Conservation (phyloP, 1,284 basidiomycete genomes). For the Bondarzewia mesenterica region DNA sequence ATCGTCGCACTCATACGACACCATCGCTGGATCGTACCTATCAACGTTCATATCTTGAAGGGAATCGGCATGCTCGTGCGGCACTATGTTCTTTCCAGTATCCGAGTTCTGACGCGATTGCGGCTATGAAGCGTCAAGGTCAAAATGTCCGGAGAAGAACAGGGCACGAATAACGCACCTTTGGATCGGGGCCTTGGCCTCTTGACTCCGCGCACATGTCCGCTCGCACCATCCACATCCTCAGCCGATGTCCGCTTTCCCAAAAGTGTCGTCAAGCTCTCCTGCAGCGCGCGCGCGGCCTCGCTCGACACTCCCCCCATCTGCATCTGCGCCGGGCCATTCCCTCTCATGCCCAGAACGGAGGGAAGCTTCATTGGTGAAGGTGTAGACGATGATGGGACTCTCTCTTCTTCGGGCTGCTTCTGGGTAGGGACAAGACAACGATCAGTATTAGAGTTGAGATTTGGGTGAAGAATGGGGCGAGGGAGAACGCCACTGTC, state of each 20-base stretch:
- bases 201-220: constrained; percentile 28
- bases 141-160: constrained; percentile 1
- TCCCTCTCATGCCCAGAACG: no score
- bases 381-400: constrained; percentile 50
- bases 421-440: neutral
- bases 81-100: neutral
- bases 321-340: neutral
- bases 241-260: constrained; percentile 46
- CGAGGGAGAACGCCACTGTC: neutral
- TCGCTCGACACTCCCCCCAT: constrained; percentile 27
- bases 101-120: constrained; percentile 3
- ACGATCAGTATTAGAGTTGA: neutral
- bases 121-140: constrained; percentile 1
- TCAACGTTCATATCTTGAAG: constrained; percentile 17
- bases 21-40: constrained; percentile 11
- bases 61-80: neutral
- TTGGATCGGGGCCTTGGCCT: constrained; percentile 33
- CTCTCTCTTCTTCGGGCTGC: constrained; percentile 2
- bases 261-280: constrained; percentile 54
- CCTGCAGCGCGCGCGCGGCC: constrained; percentile 45
- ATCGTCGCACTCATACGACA: constrained; percentile 22
- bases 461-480: neutral
- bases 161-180: constrained; percentile 25
- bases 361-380: constrained; percentile 38
- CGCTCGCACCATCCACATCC: constrained; percentile 8